Percentiles rank a stretch among this genome's conserved stretches.
Conservation (phyloP, 2,329 filamentous ascomycete genomes). For the Penicillium sp. region DNA sequence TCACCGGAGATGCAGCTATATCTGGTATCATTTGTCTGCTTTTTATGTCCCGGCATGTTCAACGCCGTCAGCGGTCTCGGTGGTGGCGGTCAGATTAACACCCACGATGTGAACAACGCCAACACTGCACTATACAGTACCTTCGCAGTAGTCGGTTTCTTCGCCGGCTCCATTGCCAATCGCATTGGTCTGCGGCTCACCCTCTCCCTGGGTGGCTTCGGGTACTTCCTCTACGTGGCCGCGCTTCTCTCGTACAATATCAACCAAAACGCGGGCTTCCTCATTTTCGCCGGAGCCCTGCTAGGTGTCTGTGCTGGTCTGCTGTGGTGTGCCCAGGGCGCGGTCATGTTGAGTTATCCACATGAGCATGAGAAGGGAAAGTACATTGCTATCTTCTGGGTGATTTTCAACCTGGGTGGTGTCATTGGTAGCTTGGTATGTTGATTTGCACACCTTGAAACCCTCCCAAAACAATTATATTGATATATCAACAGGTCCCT, state of each 20-base stretch:
- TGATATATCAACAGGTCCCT: conserved; percentile 36
- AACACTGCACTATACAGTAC: conserved; percentile 71
- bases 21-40: conserved; percentile 70
- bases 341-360: conserved; percentile 75
- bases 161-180: conserved; percentile 55
- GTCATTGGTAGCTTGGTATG: conserved; percentile 75
- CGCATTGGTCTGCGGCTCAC: conserved; percentile 46
- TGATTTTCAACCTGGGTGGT: conserved; percentile 89
- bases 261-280: conserved; percentile 49
- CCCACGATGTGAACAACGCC: conserved; percentile 63
- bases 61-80: conserved; percentile 67
- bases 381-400: conserved; percentile 90
- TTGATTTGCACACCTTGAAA: not conserved
- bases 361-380: conserved; percentile 77
- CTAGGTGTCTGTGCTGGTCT: conserved; percentile 52
- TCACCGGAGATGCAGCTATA: conserved; percentile 71
- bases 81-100: conserved; percentile 61
- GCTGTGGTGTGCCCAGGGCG: conserved; percentile 53
- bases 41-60: conserved; percentile 72
- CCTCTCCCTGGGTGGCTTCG: conserved; percentile 49
- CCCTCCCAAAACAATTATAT: not conserved
- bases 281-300: conserved; percentile 51
- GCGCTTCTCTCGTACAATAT: conserved; percentile 54
- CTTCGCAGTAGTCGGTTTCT: conserved; percentile 66
- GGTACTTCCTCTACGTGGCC: conserved; percentile 51